Evolutionary conservation across 2,329 filamentous ascomycete genomes (phyloP), one percentile per base, ranked within the genome.

Genomic region (Mycogone perniciosa): DNA sequence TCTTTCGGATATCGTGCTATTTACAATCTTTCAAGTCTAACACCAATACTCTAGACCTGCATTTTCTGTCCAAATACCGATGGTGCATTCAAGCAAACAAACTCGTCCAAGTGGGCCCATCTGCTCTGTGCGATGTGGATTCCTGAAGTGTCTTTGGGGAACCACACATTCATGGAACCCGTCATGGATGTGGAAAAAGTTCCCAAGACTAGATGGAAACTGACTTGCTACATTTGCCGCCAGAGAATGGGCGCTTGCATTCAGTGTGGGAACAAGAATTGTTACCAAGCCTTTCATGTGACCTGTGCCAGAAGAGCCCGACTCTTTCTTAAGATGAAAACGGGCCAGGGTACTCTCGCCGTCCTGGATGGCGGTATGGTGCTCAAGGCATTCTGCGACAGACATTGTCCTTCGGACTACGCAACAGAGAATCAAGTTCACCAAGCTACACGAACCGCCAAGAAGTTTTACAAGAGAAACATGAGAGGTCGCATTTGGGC

Each of bases 1-100:
- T 43, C 39, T 35, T 13, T 7, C 4, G 8, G 31, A 8, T 13
- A 27, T 43, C 13, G 4, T 31, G 4, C 41, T 5, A 11, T 29
- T 30, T 43, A 30, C 27, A n/a, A 26, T 9, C 11, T 27, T 30
- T 10, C 10, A 13, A 5, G 8, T 43, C 46, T 43, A 37, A 35
- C 27, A 64, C 54, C 13, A 50, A 29, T 39, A 7, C 41, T 37
- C 4, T 37, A 86, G 83, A 95, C 89, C 9, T 99, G 93, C 72
- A 96, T 99, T 56, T 99, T 99, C 72, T 99, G 93, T 64, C 93
- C 93, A 1, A 97, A 97, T 65, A 93, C 88, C 1, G 93, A 97
- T 61, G 93, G 93, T 10, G 93, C 93, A 3, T 99, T 99, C 75
- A 99, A 99, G 68, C 93, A 97, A 70, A 97, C 93, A 1, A 96